Evolutionary conservation across 2,329 filamentous ascomycete genomes (phyloP).

Genomic region (Apiospora malaysiana): DNA sequence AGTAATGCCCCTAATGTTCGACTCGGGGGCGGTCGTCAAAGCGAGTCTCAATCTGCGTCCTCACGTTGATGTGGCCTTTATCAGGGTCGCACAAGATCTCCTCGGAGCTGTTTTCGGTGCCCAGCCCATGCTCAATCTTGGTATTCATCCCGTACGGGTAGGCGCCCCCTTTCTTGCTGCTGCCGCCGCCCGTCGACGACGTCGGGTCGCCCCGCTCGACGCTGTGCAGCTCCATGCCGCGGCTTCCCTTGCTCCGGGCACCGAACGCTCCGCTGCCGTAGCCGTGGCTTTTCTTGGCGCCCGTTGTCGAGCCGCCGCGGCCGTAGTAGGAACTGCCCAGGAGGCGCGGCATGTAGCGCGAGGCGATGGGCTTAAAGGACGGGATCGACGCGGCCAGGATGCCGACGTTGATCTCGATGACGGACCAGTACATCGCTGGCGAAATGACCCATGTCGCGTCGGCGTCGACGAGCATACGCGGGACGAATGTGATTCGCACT

Average conservation of each 20-base stretch:
- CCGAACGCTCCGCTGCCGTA: conserved; percentile 12
- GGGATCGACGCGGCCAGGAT: conserved; percentile 45
- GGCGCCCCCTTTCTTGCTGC: conserved; percentile 14
- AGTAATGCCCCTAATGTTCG: not conserved
- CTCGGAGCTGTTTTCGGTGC: conserved; percentile 25
- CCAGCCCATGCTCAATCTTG: conserved; percentile 16
- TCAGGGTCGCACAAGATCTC: conserved; percentile 21
- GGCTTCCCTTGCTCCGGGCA: conserved; percentile 5
- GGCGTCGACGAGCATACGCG: conserved; percentile 44
- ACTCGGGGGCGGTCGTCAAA: conserved; percentile 18
- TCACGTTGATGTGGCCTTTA: conserved; percentile 22
- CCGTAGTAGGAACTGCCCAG: conserved; percentile 34
- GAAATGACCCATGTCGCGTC: conserved; percentile 44
- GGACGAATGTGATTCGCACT: conserved; percentile 52
- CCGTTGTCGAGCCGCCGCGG: not conserved
- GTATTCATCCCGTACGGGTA: not conserved
- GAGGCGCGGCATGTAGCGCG: conserved; percentile 46
- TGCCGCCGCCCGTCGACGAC: not conserved
- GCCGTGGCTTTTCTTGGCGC: not conserved
- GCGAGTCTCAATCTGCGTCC: conserved; percentile 26
- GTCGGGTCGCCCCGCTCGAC: conserved; percentile 14
- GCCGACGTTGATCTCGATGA: conserved; percentile 43
- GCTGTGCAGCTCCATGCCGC: conserved; percentile 23
- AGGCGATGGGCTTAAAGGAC: conserved; percentile 41
- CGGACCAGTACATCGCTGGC: conserved; percentile 49